Conservation (phyloP, 495 filamentous ascomycete genomes). For the Penicillium angulare region DNA sequence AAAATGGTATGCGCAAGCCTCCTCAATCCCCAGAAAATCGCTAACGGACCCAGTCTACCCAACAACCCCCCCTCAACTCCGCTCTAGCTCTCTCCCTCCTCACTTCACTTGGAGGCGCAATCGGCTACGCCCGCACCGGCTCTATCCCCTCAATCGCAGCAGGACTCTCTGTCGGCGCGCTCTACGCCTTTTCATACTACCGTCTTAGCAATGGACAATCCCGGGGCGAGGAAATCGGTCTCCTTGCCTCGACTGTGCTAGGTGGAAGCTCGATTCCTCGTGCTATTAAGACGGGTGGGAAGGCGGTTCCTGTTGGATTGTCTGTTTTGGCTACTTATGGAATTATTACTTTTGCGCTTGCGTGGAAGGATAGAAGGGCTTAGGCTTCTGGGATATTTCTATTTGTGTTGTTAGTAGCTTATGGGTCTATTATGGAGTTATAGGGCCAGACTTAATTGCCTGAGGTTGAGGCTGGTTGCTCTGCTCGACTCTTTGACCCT, state of each 20-base stretch:
- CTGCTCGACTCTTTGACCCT: not conserved
- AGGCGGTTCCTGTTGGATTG: slow-evolving; percentile 73
- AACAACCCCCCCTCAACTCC: slow-evolving; percentile 30
- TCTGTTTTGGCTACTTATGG: slow-evolving; percentile 65
- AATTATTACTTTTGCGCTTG: slow-evolving; percentile 65
- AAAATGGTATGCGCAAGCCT: slow-evolving; percentile 13
- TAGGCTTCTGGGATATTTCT: slow-evolving; percentile 7
- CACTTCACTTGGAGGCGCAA: slow-evolving; percentile 81
- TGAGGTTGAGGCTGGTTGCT: no score
- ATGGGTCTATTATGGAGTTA: no score
- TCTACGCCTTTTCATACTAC: slow-evolving; percentile 48
- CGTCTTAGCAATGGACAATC: slow-evolving; percentile 49
- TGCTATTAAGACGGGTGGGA: slow-evolving; percentile 67
- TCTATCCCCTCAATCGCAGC: slow-evolving; percentile 84
- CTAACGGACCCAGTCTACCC: not conserved
- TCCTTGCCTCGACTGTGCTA: slow-evolving; percentile 78
- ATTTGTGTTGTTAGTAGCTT: no score
- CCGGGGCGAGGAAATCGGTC: slow-evolving; percentile 71
- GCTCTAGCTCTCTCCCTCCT: slow-evolving; percentile 77
- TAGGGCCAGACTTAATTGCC: no score
- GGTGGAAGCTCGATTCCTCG: slow-evolving; percentile 81
- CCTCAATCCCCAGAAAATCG: not conserved
- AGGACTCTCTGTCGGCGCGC: slow-evolving; percentile 73
- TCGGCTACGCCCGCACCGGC: slow-evolving; percentile 78
- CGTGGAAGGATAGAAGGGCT: slow-evolving; percentile 30